Evolutionary conservation across 2,329 filamentous ascomycete species (phyloP), one percentile per base, ranked within the genome.

Genomic region (Pestalotiopsis sp.): DNA sequence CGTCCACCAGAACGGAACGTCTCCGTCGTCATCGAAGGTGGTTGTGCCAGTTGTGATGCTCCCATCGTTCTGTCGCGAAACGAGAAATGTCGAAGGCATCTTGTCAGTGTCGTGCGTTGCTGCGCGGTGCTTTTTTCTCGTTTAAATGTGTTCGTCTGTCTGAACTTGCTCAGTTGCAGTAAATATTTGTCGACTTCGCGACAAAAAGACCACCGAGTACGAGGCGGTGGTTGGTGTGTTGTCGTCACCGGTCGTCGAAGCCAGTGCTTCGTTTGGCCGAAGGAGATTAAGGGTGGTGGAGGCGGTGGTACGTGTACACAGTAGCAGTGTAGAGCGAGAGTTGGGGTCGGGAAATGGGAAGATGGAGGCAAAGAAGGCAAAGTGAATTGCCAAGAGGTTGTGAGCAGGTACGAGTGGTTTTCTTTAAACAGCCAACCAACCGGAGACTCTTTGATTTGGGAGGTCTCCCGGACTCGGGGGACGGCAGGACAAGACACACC

Each of bases 1-100:
- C 4, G 65, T 62, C 57, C 58, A 61, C 65, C 65, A 67, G 57
- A 61, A 67, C 14, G 65, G 65, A 9, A 67, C 65, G 13, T 62
- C 57, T 61, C 58, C 25, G 17, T 45, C 58, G 55, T 66, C 27
- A 14, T 45, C 55, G 36, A 52, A n/a, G 3, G 39, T 36, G 17
- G 17, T 27, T 49, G 65, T 17, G 20, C 17, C 20, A 36, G 17
- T 27, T 49, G 65, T 17, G 20, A 31, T 13, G 57, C 38, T 25
- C 61, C 65, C 57, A 27, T 63, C 39, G 38, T 62, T 25, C 12
- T 57, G 45, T 36, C 58, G 65, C 65, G 65, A 55, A 52, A 39
- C 65, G 65, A 49, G 65, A 20, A 45, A 31, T 52, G 65, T n/a
- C 17, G 58, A 67, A 55, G 57, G 12, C 65, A 67, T 67, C 17